Evolutionary conservation across 2,329 filamentous ascomycete species (phyloP).

Genomic region (Ophiosphaerella korrae): DNA sequence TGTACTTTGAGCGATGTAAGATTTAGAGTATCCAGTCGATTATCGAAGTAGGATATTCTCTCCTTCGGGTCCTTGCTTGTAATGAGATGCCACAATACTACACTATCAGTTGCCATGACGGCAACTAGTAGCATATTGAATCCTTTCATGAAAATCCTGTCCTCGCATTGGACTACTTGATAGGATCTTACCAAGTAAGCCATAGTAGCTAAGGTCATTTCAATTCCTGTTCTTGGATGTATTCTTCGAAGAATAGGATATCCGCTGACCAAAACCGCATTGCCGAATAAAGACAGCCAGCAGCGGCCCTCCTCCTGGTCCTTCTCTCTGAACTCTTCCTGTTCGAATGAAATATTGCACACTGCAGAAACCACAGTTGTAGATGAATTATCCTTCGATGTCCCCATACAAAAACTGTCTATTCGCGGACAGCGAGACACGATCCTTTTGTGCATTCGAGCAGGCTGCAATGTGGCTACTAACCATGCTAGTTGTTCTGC

Average conservation of each 20-base stretch:
- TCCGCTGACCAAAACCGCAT: not conserved
- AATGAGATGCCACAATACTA: not conserved
- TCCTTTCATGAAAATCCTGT: constrained; percentile 2
- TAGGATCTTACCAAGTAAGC: not conserved
- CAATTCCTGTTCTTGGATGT: not conserved
- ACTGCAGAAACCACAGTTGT: not conserved
- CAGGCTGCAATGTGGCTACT: not conserved
- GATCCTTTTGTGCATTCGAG: not conserved
- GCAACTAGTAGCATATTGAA: not conserved
- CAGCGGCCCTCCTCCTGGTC: not conserved
- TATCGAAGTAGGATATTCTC: constrained; percentile 2
- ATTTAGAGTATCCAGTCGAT: not conserved
- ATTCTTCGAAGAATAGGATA: constrained; percentile 2
- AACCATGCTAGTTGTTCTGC: constrained; percentile 4
- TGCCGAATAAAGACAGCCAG: not conserved
- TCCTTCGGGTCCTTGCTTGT: not conserved
- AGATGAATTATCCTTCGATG: too few relatives aligned
- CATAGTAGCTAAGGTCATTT: constrained; percentile 1
- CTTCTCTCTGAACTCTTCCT: too few relatives aligned
- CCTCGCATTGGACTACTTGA: not conserved
- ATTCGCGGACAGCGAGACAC: not conserved
- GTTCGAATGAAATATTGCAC: too few relatives aligned
- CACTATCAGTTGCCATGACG: not conserved
- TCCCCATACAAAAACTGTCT: not conserved
- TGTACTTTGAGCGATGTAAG: not conserved